phyloP scores from a whole-genome alignment of 768 basidiomycete genomes.

The Xerocomellus intermedius region DNA sequence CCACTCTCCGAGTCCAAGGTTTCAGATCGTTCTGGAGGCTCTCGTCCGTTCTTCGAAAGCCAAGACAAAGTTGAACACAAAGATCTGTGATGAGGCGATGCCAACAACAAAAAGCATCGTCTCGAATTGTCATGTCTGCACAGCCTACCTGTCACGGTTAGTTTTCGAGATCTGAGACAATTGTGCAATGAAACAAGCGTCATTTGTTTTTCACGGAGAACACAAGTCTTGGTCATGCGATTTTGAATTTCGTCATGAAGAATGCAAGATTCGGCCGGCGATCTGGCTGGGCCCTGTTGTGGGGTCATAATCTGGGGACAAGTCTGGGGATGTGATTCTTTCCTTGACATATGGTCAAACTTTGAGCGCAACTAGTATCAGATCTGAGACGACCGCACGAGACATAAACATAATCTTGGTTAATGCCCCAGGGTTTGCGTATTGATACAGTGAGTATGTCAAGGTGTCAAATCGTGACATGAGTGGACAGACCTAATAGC shows the following conservation, averaged over 20 bases:
- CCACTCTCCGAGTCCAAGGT: neutral
- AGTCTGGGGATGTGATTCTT: neutral
- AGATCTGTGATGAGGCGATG: neutral
- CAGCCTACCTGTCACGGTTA: neutral
- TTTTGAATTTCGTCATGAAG: conserved; percentile 2
- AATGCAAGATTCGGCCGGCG: neutral
- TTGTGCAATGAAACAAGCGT: neutral
- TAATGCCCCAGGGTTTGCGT: neutral
- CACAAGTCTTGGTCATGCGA: conserved; percentile 5
- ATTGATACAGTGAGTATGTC: conserved; percentile 1
- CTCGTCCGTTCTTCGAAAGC: neutral
- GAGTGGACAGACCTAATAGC: neutral
- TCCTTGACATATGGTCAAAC: neutral
- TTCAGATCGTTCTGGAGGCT: neutral
- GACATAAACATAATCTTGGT: neutral
- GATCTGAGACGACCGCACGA: neutral
- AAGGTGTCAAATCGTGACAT: neutral
- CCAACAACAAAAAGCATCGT: neutral
- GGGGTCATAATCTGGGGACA: neutral
- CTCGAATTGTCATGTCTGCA: neutral
- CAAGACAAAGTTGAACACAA: neutral
- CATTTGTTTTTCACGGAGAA: neutral
- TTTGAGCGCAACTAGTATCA: neutral
- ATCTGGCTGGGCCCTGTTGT: neutral
- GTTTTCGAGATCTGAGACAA: neutral